These are phyloP conservation scores for Elaphomyces granulatus DNA, from an alignment of 495 filamentous ascomycete species.

Conservation along the genomic window DNA sequence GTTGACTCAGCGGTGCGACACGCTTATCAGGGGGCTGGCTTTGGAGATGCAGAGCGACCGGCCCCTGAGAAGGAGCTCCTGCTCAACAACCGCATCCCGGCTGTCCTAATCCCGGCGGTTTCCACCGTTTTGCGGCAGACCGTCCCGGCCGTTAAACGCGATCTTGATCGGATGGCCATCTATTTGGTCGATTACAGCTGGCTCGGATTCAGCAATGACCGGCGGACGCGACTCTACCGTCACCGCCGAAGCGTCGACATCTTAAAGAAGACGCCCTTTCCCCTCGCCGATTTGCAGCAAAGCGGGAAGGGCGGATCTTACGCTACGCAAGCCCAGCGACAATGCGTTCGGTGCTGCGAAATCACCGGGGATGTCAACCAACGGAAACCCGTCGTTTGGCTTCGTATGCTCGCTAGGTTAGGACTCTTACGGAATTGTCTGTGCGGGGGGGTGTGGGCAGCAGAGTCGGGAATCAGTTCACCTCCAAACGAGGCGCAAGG, in stretches of 20 bases:
- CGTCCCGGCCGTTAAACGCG: constrained; percentile 22
- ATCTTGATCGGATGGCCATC: constrained; percentile 35
- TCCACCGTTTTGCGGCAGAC: constrained; percentile 30
- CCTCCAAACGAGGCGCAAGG: not conserved
- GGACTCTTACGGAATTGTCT: constrained; percentile 28
- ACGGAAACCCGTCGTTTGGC: constrained; percentile 23
- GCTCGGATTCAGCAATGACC: constrained; percentile 33
- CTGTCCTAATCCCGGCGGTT: constrained; percentile 28
- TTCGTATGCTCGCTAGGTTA: constrained; percentile 28
- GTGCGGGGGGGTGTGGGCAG: constrained; percentile 31
- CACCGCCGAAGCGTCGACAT: constrained; percentile 28
- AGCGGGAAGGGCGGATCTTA: not conserved
- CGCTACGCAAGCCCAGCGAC: constrained; percentile 7
- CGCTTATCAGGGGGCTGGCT: constrained; percentile 31
- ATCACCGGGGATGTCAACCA: constrained; percentile 23
- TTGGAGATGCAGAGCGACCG: constrained; percentile 33
- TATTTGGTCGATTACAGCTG: constrained; percentile 35
- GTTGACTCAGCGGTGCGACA: constrained; percentile 33
- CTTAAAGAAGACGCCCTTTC: constrained; percentile 30
- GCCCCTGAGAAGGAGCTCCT: constrained; percentile 35
- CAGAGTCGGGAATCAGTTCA: constrained; percentile 14
- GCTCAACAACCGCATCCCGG: constrained; percentile 30
- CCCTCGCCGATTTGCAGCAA: constrained; percentile 8
- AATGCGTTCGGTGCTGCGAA: constrained; percentile 33
- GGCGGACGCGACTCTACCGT: constrained; percentile 23